These are phyloP conservation scores for Dalbergia cochinchinensis DNA, from an alignment of 306 rosid genomes.

Conservation along the genomic window DNA sequence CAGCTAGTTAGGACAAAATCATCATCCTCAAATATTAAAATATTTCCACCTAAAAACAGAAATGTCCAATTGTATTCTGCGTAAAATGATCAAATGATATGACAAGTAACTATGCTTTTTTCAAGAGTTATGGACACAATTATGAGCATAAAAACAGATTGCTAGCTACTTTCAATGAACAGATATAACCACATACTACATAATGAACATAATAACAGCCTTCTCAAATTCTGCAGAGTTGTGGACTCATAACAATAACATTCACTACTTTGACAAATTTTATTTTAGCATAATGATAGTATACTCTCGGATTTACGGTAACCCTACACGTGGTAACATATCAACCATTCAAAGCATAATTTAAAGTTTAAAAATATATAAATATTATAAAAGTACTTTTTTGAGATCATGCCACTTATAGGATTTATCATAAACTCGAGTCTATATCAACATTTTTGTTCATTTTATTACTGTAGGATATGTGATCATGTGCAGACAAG, in stretches of 20 bases:
- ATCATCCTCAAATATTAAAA: conserved; percentile 18
- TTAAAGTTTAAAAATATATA: too few relatives aligned
- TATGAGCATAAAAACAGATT: conserved; percentile 23
- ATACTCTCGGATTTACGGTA: too few relatives aligned
- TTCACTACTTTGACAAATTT: conserved; percentile 13
- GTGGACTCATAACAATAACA: conserved; percentile 1
- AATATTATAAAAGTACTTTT: too few relatives aligned
- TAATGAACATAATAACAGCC: conserved; percentile 34
- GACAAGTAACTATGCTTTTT: conserved; percentile 28
- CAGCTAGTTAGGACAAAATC: conserved; percentile 22
- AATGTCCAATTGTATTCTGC: background rate
- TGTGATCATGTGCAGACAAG: conserved; percentile 10
- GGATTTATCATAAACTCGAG: too few relatives aligned
- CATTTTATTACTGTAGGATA: background rate
- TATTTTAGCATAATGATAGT: background rate
- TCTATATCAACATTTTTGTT: too few relatives aligned
- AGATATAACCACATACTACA: conserved; percentile 16
- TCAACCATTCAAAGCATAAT: too few relatives aligned
- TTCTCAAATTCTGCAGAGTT: conserved; percentile 3
- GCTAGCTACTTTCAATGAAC: background rate
- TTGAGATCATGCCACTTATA: too few relatives aligned
- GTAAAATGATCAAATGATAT: conserved; percentile 22
- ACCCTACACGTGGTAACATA: too few relatives aligned
- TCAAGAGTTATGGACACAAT: background rate
- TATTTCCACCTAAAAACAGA: background rate